Percentiles rank a stretch among this genome's conserved stretches.
Evolutionary conservation across 345 rosid genomes (phyloP).

Genomic region (Heritiera littoralis): DNA sequence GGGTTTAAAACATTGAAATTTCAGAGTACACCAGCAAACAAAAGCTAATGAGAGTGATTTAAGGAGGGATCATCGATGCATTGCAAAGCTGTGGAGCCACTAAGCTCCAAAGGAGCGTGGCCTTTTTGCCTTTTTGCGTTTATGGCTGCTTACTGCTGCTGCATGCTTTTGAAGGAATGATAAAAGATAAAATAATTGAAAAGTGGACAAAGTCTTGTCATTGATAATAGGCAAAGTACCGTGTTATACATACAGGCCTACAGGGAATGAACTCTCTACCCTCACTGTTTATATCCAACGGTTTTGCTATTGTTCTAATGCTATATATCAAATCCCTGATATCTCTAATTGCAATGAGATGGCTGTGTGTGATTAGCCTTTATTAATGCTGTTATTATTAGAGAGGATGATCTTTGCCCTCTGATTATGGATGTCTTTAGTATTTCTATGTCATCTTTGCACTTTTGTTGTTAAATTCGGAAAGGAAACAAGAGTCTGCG

Average conservation of each 20-base stretch:
- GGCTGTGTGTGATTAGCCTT: not conserved
- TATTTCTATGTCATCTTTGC: not conserved
- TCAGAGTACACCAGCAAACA: constrained; percentile 9
- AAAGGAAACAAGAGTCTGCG: constrained; percentile 8
- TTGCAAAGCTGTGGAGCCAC: constrained; percentile 18
- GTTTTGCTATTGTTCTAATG: constrained; percentile 9
- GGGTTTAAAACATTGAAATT: constrained; percentile 30
- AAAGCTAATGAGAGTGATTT: constrained; percentile 25
- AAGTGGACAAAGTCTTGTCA: constrained; percentile 30
- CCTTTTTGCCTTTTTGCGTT: constrained; percentile 23
- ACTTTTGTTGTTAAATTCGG: not conserved
- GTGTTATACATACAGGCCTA: not conserved
- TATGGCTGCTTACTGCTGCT: not conserved
- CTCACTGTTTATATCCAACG: constrained; percentile 20
- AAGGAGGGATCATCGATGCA: constrained; percentile 19
- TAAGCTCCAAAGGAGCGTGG: constrained; percentile 33
- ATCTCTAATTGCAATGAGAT: not conserved
- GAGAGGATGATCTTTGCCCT: not conserved
- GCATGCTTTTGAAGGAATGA: constrained; percentile 19
- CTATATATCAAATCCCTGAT: not conserved
- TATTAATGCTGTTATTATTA: not conserved
- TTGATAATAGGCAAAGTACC: not conserved
- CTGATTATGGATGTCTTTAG: constrained; percentile 2
- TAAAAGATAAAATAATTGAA: not conserved
- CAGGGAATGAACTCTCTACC: not conserved